Conservation (phyloP, 352 stramenopile genomes). For the Pythium dissotocum region DNA sequence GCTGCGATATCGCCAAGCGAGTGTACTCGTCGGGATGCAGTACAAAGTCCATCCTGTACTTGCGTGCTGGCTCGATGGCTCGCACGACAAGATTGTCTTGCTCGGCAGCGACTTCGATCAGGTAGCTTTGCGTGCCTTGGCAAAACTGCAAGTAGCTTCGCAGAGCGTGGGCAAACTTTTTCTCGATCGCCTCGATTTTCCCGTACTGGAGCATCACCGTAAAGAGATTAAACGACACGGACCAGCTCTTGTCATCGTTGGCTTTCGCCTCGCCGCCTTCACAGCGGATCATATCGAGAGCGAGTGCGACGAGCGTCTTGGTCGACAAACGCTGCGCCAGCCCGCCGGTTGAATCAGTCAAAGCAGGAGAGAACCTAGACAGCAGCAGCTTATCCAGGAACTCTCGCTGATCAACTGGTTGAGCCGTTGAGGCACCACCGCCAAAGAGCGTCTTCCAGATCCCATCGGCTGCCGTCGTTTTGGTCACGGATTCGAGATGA, state of each 20-base stretch:
- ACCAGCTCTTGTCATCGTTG: slow-evolving; percentile 30
- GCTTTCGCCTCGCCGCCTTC: slow-evolving; percentile 26
- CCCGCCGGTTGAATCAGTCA: background rate
- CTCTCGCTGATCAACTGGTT: slow-evolving; percentile 41
- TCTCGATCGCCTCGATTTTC: slow-evolving; percentile 54
- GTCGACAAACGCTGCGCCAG: slow-evolving; percentile 30
- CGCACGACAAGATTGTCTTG: slow-evolving; percentile 38
- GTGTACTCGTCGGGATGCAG: slow-evolving; percentile 52
- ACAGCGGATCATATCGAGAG: slow-evolving; percentile 43
- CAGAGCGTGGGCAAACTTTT: slow-evolving; percentile 47
- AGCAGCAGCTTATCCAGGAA: slow-evolving; percentile 47
- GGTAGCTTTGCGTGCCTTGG: slow-evolving; percentile 44
- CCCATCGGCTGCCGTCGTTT: slow-evolving; percentile 30
- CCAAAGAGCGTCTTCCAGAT: slow-evolving; percentile 59
- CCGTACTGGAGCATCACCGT: slow-evolving; percentile 42
- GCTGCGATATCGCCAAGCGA: slow-evolving; percentile 17
- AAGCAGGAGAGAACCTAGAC: slow-evolving; percentile 33
- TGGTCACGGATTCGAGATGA: slow-evolving; percentile 40
- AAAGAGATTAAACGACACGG: slow-evolving; percentile 47
- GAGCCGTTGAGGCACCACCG: slow-evolving; percentile 10
- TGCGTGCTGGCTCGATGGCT: slow-evolving; percentile 55
- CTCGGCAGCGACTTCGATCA: slow-evolving; percentile 45
- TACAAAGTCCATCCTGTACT: slow-evolving; percentile 54
- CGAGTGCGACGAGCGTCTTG: slow-evolving; percentile 43
- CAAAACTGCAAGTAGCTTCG: slow-evolving; percentile 38